These are phyloP conservation scores for Aspergillus melleus DNA, from an alignment of 2,329 filamentous ascomycete genomes.

Conservation along the genomic window DNA sequence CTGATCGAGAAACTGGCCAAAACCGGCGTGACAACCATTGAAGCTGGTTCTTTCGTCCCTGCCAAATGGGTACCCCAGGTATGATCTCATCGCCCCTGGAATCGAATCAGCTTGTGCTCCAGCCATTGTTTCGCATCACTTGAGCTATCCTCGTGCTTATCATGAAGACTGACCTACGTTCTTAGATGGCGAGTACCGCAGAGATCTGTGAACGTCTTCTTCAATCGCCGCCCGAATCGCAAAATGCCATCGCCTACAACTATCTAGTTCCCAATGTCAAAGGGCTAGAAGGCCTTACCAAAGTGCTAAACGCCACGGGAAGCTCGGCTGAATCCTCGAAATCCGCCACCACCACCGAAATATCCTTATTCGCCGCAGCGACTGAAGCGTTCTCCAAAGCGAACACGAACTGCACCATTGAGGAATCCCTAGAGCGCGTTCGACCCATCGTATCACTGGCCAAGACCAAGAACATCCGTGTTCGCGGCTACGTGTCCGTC, in stretches of 20 bases:
- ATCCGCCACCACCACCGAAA: conserved; percentile 47
- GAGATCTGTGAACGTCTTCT: conserved; percentile 60
- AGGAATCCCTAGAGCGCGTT: conserved; percentile 61
- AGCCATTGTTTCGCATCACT: not conserved
- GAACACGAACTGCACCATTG: conserved; percentile 66
- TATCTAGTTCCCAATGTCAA: conserved; percentile 65
- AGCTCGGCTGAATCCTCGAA: conserved; percentile 31
- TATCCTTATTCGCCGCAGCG: conserved; percentile 65
- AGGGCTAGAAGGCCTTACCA: conserved; percentile 61
- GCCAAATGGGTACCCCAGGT: conserved; percentile 58
- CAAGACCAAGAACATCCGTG: conserved; percentile 56
- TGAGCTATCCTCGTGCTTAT: not conserved
- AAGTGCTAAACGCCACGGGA: conserved; percentile 48
- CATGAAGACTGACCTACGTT: not conserved
- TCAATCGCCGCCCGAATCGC: conserved; percentile 49
- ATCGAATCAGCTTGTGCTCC: not conserved
- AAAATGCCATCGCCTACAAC: conserved; percentile 60
- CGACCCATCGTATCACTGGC: conserved; percentile 58
- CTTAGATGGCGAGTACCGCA: conserved; percentile 64
- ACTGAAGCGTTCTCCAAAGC: conserved; percentile 65
- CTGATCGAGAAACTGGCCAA: conserved; percentile 49
- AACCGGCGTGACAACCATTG: conserved; percentile 52
- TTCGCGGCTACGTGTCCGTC: conserved; percentile 65
- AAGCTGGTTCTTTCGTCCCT: conserved; percentile 55
- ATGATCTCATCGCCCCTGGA: conserved; percentile 15